Evolutionary conservation across 306 rosid species (phyloP).

Genomic region (Prunus kanzakura): DNA sequence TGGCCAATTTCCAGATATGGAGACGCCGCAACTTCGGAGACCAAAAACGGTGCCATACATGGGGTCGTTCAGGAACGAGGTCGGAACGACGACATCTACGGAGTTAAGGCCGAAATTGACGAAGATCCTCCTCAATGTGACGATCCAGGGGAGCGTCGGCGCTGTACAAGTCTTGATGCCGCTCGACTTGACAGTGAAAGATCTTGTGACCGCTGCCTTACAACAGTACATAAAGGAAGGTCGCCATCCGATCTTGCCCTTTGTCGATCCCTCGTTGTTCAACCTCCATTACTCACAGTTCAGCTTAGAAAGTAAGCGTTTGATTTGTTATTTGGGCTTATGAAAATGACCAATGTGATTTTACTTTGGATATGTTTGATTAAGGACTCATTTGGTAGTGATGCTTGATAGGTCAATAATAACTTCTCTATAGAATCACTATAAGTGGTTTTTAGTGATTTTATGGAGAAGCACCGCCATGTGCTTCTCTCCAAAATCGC

Average conservation of each 20-base stretch:
- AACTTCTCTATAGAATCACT: too few relatives aligned
- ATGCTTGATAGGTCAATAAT: too few relatives aligned
- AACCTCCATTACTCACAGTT: conserved; percentile 91
- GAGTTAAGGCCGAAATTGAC: conserved; percentile 39
- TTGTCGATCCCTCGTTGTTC: conserved; percentile 38
- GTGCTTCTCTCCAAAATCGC: too few relatives aligned
- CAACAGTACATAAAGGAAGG: conserved; percentile 62
- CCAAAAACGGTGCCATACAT: conserved; percentile 74
- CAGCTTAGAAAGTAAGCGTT: conserved; percentile 72
- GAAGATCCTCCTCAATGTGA: conserved; percentile 74
- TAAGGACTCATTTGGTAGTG: neutral
- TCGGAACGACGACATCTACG: neutral
- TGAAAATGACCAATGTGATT: neutral
- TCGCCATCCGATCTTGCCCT: conserved; percentile 67
- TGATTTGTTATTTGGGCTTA: neutral
- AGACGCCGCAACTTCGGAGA: conserved; percentile 40
- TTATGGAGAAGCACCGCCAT: too few relatives aligned
- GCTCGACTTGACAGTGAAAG: conserved; percentile 55
- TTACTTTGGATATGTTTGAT: neutral
- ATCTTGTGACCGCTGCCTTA: conserved; percentile 48
- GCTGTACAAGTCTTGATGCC: conserved; percentile 65
- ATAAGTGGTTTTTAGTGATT: too few relatives aligned
- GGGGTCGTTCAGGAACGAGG: conserved; percentile 6
- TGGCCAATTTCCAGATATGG: conserved; percentile 11
- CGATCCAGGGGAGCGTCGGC: conserved; percentile 62